Base-by-base conservation (phyloP, 208 protist species). In the Trypanosoma conorhini region DNA sequence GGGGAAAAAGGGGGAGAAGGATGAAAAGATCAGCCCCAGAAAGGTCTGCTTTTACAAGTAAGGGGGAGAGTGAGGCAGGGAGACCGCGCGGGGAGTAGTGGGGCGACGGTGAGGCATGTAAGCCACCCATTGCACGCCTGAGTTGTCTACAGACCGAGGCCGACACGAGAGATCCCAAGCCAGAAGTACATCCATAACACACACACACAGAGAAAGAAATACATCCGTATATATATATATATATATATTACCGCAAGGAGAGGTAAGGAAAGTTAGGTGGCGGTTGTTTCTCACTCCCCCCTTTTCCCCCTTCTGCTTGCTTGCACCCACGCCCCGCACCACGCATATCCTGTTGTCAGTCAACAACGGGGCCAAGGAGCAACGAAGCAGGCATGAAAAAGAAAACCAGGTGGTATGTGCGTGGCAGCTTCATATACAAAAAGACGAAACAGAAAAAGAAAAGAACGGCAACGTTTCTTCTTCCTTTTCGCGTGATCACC, bases 111-210 rank as follows among this genome's bases (percentile, higher is more conserved):
- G n/a, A 5, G 10, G 3, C 1, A 38, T 38, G 33, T 38, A 38
- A 9, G 33, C 33, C 7, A 38, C 33, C 33, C 33, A 7, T 61
- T 61, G 31, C 10, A 58, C 54, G 8, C 21, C 28, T 38, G 33
- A 38, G 33, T 38, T 38, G 33, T 38, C 33, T 38, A 38, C 33
- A 38, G 33, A 38, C 33, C 33, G 33, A 9, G 7, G 33, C 33
- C 7, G 33, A 38, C 33, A 7, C 7, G 7, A 38, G 7, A 2
- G 33, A 38, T 38, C 33, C 33, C 33, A 38, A 38, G 33, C 33
- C 33, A 38, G 7, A 64, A 64, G 28, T 50, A 64, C 35, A 64
- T 62, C 21, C 1, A 51, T n/a, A 51, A 68, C 33, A 68, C n/a
- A 51, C 48, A 67, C 13, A 24, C 28, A 67, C 17, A 67, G 8